Evolutionary conservation across 2,329 filamentous ascomycete genomes (phyloP), one percentile per base, ranked within the genome.

Genomic region (Xylariaceae sp.): DNA sequence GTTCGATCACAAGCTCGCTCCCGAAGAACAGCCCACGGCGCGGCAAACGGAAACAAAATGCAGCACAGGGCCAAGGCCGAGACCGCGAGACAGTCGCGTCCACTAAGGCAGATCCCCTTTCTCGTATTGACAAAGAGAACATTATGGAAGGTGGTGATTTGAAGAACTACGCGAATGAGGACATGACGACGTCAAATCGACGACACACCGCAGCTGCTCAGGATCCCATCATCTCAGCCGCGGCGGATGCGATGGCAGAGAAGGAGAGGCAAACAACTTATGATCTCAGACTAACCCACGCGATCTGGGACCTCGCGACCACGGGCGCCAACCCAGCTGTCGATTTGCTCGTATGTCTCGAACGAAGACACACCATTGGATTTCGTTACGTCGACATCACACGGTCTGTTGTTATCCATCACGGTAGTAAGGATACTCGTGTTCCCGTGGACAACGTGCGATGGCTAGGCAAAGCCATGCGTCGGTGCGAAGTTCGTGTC

Each of bases 331-430:
- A 99, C 66, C 94, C 94, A 0, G 93, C 94, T 1, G 90, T 96
- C 0, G 94, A 99, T 69, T 75, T 99, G 16, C 77, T 99, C 1
- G 89, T 97, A 6, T 99, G 94, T 66, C 78, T 99, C 1, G 94
- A 99, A 70, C 84, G 94, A 18, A 83, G 89, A 28, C 90, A 96
- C 63, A 86, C 89, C 0, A 96, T 99, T 62, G 94, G 94, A 0
- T 99, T 99, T 73, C 85, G 92, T 45, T 99, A 99, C 66, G 93
- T 96, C 16, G 94, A 99, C 67, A 96, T 99, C 60, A 95, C 88
- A 6, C 83, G 91, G 9, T 83, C 90, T 0, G 89, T 97, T 0
- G 87, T 97, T 19, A 96, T 99, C 59, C 93, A 97, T 65, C 94
- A 99, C 68, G 94, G 94, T 36, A 90, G 84, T 65, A 86, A 89